Evolutionary conservation across 768 basidiomycete species (phyloP).

Genomic region (Galerina sulciceps): DNA sequence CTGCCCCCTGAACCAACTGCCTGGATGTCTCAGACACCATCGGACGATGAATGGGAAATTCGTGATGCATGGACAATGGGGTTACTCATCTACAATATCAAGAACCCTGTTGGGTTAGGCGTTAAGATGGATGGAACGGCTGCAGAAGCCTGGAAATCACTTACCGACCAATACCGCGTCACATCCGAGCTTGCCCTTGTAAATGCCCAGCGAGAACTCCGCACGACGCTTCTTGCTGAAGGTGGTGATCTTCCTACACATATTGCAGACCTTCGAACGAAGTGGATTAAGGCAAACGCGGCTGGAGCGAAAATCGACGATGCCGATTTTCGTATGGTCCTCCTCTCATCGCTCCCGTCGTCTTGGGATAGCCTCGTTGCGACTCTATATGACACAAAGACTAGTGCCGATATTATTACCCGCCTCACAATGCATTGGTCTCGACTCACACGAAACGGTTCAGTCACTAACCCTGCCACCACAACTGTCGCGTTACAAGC

Average conservation of each 20-base stretch:
- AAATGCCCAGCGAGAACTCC: conserved; percentile 3
- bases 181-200: conserved; percentile 11
- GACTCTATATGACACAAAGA: conserved; percentile 10
- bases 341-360: conserved; percentile 22
- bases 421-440: conserved; percentile 10
- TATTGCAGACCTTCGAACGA: conserved; percentile 14
- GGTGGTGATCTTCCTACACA: conserved; percentile 17
- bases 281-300: conserved; percentile 17
- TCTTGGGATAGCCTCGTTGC: conserved; percentile 24
- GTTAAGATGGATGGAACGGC: conserved; percentile 24
- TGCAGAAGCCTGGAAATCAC: conserved; percentile 22
- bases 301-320: conserved; percentile 20
- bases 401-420: conserved; percentile 14
- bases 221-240: not conserved
- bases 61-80: too few species aligned
- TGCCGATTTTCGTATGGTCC: conserved; percentile 18
- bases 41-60: too few species aligned
- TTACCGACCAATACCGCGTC: conserved; percentile 15
- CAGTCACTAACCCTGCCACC: not conserved
- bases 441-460: not conserved
- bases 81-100: too few species aligned
- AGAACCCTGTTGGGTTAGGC: conserved; percentile 22
- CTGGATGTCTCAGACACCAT: not conserved
- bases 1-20: not conserved
- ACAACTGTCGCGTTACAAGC: conserved; percentile 3